Conservation (phyloP, 768 basidiomycete genomes). For the Trametes maxima region DNA sequence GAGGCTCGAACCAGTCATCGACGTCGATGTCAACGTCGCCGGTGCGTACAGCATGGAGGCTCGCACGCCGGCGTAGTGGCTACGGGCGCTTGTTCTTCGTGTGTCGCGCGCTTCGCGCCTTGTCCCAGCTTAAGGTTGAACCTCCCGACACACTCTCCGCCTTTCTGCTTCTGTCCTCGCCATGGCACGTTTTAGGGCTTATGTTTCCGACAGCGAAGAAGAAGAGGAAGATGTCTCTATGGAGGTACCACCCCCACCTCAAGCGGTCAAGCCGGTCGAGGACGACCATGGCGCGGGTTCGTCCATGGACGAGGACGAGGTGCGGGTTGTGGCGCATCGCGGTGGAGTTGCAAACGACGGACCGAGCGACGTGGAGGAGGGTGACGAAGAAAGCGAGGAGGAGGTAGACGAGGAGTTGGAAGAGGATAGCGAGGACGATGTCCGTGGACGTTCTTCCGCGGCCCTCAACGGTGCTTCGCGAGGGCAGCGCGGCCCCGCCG, state of each 20-base stretch:
- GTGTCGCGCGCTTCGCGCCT: not conserved
- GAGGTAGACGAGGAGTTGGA: constrained; percentile 3
- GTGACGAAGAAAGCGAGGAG: constrained; percentile 1
- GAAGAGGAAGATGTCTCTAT: constrained; percentile 49
- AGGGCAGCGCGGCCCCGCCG: constrained; percentile 23
- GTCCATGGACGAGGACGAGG: constrained; percentile 23
- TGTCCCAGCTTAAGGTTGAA: not conserved
- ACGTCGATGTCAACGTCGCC: not conserved
- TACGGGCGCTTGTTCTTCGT: not conserved
- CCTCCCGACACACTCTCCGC: not conserved
- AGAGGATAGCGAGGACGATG: constrained; percentile 8
- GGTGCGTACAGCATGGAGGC: not conserved
- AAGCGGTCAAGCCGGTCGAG: constrained; percentile 31
- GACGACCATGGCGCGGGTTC: constrained; percentile 29
- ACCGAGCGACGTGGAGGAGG: constrained; percentile 1
- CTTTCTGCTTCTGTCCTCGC: not conserved
- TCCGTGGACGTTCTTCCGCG: not conserved
- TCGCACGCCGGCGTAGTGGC: not conserved
- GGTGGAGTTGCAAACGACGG: not conserved
- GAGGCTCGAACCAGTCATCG: too few relatives aligned
- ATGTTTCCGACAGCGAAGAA: constrained; percentile 55
- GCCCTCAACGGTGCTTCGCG: not conserved
- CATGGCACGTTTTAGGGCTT: constrained; percentile 74
- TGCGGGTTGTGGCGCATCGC: constrained; percentile 3
- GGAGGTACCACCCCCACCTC: constrained; percentile 30